Base-by-base conservation (phyloP, 176 grass and related monocot genomes). In the barley (Hordeum vulgare) region DNA sequence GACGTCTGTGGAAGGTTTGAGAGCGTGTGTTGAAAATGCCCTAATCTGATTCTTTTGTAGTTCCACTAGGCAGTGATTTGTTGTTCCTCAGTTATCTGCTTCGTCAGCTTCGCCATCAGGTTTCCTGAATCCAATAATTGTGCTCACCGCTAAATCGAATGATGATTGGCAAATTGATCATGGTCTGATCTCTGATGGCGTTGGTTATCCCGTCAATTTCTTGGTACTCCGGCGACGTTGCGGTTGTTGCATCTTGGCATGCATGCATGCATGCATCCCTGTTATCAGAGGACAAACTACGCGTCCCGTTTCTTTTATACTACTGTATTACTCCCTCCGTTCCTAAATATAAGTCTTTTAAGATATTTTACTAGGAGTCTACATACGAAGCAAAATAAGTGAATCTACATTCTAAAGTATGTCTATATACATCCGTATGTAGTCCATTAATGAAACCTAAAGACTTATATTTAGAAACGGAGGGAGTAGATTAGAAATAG, bases 181-280 rank as follows among this genome's bases (percentile, higher is more conserved):
- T 56, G 72, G 28, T 3, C 26, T 76, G n/a, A 68, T 37, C 21
- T 3, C 26, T 76, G n/a, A 68, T 37, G 47, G 23, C 28, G 61
- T 68, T 33, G 62, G 85, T 68, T 69, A 47, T 18, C 3, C 61
- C 44, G 31, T 75, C 73, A 66, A 66, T 90, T 73, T 86, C 1
- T 78, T 65, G 82, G 41, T 26, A 61, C 44, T 15, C 21, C 7
- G 36, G 64, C 40, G 72, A 21, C 66, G 67, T 18, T 41, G 78
- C 51, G 33, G 75, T 65, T 73, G 79, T 74, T 79, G 88, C 84
- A 60, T 83, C 65, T 78, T 78, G 64, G 64, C 35, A 59, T 79
- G 37, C 65, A n/a, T 67, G 37, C 65, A n/a, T 67, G 31, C n/a
- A 9, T n/a, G 7, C 12, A 26, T 18, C 54, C n/a, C 9, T 7